Evolutionary conservation across 768 basidiomycete species (phyloP), one percentile per base, ranked within the genome.

Genomic region (Boletus rex-veris): DNA sequence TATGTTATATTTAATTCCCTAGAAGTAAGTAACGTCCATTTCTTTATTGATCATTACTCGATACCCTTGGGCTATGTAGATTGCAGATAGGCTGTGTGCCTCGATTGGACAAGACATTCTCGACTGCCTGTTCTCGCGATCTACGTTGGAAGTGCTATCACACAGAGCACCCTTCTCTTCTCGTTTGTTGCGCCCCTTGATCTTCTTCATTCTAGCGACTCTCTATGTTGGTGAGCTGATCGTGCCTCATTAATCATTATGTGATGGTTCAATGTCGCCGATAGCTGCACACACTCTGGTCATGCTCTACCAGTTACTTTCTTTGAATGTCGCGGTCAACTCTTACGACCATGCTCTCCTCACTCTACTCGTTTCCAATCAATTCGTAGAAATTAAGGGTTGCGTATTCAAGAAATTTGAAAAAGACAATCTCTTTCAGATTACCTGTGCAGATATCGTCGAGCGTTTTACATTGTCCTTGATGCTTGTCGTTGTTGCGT

Each of bases 331-430:
- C 35, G 96, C 97, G 5, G 89, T 99, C 66, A 98, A 98, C 73
- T 96, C 94, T 16, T 99, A 96, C 69, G 95, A 98, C 68, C 90
- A 98, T 63, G 88, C 96, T 3, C 82, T 99, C 7, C 78, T 99
- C 38, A 97, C 95, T 0, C 80, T 99, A 0, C 80, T 99, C 8
- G 85, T 99, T 42, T 97, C 93, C 42, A 99, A 98, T 66, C 97
- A 99, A 70, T 98, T 99, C 64, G 96, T 98, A 33, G 97, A 99
- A 73, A 98, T 98, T 71, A 99, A 99, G 73, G 95, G 96, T 33
- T 93, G 91, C 67, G 97, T 99, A 2, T 99, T 99, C 83, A 99
- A 98, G 73, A 98, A 89, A 68, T 98, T 99, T 63, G 97, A 98
- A 68, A 99, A 98, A 68, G 97, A 99, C 64, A 98, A 90, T 65